Evolutionary conservation across 352 stramenopile genomes (phyloP), one percentile per base, ranked within the genome.

Genomic region (Phytophthora agathidicida): DNA sequence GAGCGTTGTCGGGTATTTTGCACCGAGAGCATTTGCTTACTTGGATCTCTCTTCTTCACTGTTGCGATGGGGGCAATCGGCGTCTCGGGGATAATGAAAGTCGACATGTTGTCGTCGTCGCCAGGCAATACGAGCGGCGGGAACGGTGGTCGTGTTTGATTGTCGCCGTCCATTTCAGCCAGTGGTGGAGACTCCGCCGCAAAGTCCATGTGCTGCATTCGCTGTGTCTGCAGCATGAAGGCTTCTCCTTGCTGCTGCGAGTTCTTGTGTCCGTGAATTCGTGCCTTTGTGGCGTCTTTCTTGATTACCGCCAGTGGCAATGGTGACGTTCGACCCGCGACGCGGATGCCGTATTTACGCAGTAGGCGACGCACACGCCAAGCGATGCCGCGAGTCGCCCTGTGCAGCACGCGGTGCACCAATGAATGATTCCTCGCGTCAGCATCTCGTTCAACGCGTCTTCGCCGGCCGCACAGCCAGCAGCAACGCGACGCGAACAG

Each of bases 221-320:
- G 77, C 39, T 91, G 81, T 0, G 76, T 89, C 53, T 88, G 80
- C 51, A 83, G 65, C 13, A 91, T 77, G 57, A 93, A 91, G 17
- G 79, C 68, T 38, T 51, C 55, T 16, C 74, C 83, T 37, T 91
- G 75, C 52, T 93, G 86, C 19, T 74, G 65, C 14, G 73, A 86
- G 71, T 90, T 93, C 66, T 93, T 93, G 65, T 91, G 80, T 27
- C 77, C 80, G 36, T 77, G 68, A 47, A 93, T 89, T 16, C 79
- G 67, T 7, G 83, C 81, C 13, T 53, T 27, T 22, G 70, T 73
- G 24, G 83, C 80, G 44, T 93, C 83, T 55, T 80, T 84, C 52
- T 84, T 71, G 57, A 93, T 93, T 54, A 93, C 75, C 0, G 77
- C 81, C 10, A 83, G 54, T 1, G 77, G 78, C 7, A 91, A 51